Evolutionary conservation across 2,329 filamentous ascomycete species (phyloP), one percentile per base, ranked within the genome.

Genomic region (Dendrostoma leiphaemia): DNA sequence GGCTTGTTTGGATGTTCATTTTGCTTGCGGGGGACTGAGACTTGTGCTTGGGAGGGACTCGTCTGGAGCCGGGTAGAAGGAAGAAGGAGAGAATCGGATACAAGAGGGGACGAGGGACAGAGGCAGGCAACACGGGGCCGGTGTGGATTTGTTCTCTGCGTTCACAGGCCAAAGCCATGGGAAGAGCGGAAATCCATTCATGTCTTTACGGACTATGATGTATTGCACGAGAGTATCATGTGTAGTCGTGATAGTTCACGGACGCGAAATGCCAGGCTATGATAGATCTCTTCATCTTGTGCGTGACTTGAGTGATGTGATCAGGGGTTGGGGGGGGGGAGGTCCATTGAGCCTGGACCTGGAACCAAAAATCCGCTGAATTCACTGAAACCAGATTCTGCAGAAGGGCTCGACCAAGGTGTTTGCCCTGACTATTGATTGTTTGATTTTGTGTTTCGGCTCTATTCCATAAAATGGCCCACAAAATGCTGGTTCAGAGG

Each of bases 191-290:
- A 46, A 40, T 23, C n/a, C 29, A 32, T 48, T 40, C 52, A 38
- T 58, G 26, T 31, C 29, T 51, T 55, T 34, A 54, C 31, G 31
- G 48, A 51, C 52, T 35, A 48, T 48, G 29, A 37, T 52, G 48
- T 51, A 54, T 48, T 45, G 24, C 52, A 57, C 43, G 51, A 54
- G 48, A 47, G 28, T 50, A 48, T n/a, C n/a, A n/a, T 54, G 43
- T 51, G 48, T 58, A 46, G n/a, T 32, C 43, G 47, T 31, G 43
- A 48, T 31, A 49, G 40, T 45, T n/a, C 48, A 51, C 48, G 48
- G 48, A 40, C 31, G 26, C 45, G 52, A 19, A 58, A 55, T 38
- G 34, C 44, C 31, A 58, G 48, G 35, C 49, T 52, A 58, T 31
- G 52, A 55, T 46, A 52, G 45, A 49, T 44, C 26, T 51, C 40